phyloP scores from a whole-genome alignment of 2,329 filamentous ascomycete species.

The Aspergillus ustus region DNA sequence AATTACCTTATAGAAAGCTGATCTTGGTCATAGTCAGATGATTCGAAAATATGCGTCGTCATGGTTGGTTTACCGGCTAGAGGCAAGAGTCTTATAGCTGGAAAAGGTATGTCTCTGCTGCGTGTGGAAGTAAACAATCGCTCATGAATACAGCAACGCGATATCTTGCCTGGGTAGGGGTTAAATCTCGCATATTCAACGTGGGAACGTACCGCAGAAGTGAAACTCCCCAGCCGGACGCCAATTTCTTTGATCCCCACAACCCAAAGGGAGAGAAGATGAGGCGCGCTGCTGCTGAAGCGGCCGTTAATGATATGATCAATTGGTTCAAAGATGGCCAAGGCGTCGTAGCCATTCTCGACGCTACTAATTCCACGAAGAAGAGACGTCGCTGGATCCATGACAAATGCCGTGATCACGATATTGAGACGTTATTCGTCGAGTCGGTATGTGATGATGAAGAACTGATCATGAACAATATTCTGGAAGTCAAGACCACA shows the following conservation, averaged over 20 bases:
- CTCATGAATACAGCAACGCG: slow-evolving; percentile 68
- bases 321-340: slow-evolving; percentile 80
- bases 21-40: slow-evolving; percentile 76
- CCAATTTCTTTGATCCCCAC: slow-evolving; percentile 91
- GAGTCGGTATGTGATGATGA: slow-evolving; percentile 98
- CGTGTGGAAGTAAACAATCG: background rate
- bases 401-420: slow-evolving; percentile 73
- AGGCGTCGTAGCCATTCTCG: slow-evolving; percentile 89
- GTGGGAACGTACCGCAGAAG: slow-evolving; percentile 93
- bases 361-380: slow-evolving; percentile 97
- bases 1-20: slow-evolving; percentile 8
- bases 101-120: slow-evolving; percentile 73
- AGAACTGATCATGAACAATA: slow-evolving; percentile 96
- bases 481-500: slow-evolving; percentile 94
- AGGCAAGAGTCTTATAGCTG: slow-evolving; percentile 96
- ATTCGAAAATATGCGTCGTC: slow-evolving; percentile 95
- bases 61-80: slow-evolving; percentile 97
- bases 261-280: slow-evolving; percentile 90
- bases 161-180: slow-evolving; percentile 95
- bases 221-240: slow-evolving; percentile 85
- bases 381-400: slow-evolving; percentile 87
- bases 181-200: slow-evolving; percentile 93
- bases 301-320: slow-evolving; percentile 91
- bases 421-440: slow-evolving; percentile 90
- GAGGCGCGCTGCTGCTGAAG: slow-evolving; percentile 85